Evolutionary conservation across 768 basidiomycete species (phyloP).

Genomic region (Leccinum variicolor): DNA sequence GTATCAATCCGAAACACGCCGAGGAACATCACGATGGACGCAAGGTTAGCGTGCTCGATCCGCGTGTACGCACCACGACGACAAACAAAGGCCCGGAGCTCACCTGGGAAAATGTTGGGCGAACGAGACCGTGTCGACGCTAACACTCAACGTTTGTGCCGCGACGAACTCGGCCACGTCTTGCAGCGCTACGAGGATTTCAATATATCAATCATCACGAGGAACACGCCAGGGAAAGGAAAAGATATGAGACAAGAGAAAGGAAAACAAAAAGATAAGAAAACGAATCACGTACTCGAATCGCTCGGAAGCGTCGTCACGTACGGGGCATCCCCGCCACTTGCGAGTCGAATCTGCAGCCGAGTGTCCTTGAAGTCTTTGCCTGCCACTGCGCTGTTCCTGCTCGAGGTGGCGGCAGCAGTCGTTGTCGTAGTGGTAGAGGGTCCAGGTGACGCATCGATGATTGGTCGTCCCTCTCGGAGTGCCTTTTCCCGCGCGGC

Average conservation of each 20-base stretch:
- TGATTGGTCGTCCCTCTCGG: constrained; percentile 65
- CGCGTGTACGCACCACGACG: not conserved
- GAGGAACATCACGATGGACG: not conserved
- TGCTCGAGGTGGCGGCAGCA: constrained; percentile 34
- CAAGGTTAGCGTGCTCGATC: not conserved
- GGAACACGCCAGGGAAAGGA: not conserved
- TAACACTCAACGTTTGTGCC: constrained; percentile 61
- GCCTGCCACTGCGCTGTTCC: constrained; percentile 43
- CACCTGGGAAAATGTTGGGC: constrained; percentile 85
- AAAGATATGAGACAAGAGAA: not conserved
- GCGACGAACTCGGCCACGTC: constrained; percentile 89
- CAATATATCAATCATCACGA: not conserved
- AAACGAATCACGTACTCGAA: constrained; percentile 49
- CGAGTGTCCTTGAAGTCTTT: constrained; percentile 86
- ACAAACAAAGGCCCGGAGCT: constrained; percentile 10
- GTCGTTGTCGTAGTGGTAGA: constrained; percentile 26
- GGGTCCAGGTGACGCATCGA: constrained; percentile 30
- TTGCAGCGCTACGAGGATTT: constrained; percentile 55
- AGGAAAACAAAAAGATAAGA: not conserved
- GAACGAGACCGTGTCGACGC: constrained; percentile 76
- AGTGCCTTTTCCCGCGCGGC: constrained; percentile 88
- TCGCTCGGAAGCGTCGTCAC: constrained; percentile 81
- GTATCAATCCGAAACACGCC: not conserved
- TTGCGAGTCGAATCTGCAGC: constrained; percentile 84
- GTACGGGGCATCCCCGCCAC: constrained; percentile 66